Conservation (phyloP, 345 rosid species). For the Lepidium didymum region DNA sequence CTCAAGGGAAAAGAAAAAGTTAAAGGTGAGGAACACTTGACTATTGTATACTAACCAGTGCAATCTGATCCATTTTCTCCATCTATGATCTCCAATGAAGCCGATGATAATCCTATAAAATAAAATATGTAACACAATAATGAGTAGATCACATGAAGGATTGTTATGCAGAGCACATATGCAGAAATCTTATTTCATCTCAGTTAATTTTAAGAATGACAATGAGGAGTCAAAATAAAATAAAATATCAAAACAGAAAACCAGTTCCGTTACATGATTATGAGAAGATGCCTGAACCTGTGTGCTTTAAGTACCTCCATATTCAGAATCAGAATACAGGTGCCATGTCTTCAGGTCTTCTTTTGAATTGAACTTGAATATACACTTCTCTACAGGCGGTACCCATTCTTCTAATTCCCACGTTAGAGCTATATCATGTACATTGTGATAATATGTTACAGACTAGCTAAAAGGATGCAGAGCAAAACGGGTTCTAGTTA, state of each 20-base stretch:
- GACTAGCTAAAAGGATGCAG: neutral
- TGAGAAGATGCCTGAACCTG: conserved; percentile 2
- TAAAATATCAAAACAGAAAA: neutral
- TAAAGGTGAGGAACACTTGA: neutral
- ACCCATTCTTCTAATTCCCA: conserved; percentile 83
- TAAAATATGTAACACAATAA: conserved; percentile 5
- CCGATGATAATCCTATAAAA: conserved; percentile 71
- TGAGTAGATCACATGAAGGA: neutral
- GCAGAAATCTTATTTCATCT: neutral
- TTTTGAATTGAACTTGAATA: conserved; percentile 68
- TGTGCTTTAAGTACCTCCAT: conserved; percentile 54
- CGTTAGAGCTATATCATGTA: conserved; percentile 49
- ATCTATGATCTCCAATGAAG: conserved; percentile 68
- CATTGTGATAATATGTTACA: neutral
- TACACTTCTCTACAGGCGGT: conserved; percentile 64
- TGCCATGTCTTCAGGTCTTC: conserved; percentile 88
- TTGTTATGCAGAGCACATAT: neutral
- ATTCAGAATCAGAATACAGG: conserved; percentile 86
- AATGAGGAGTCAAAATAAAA: neutral
- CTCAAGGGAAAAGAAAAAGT: neutral
- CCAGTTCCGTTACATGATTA: neutral
- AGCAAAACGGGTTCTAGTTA: neutral
- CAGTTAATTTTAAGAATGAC: neutral
- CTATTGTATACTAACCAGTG: conserved; percentile 12
- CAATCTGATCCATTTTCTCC: conserved; percentile 46